phyloP scores from a whole-genome alignment of 768 basidiomycete species.

The Naganishia randhawae region DNA sequence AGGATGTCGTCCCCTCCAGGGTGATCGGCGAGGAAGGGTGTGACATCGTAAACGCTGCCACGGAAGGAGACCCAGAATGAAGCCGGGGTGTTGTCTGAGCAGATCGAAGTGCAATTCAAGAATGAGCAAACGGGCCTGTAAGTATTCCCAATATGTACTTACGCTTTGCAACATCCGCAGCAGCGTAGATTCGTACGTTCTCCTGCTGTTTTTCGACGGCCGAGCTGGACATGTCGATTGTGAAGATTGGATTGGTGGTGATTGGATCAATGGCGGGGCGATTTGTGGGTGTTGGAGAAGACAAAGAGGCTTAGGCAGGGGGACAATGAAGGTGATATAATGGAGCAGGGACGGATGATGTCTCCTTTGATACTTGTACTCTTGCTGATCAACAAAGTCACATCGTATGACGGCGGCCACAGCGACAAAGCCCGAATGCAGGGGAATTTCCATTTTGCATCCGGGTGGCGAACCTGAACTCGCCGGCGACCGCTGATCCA shows the following conservation, averaged over 20 bases:
- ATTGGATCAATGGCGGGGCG: neutral
- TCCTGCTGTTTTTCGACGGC: constrained; percentile 6
- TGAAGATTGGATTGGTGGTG: neutral
- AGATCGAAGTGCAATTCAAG: neutral
- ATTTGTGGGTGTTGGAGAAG: neutral
- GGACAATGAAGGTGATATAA: too few relatives aligned
- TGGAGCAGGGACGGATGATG: too few relatives aligned
- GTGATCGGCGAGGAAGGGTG: constrained; percentile 76
- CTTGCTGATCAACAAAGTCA: too few relatives aligned
- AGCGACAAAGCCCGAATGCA: too few relatives aligned
- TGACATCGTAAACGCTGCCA: constrained; percentile 86
- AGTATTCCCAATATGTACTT: constrained; percentile 2
- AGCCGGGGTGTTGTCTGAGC: constrained; percentile 20
- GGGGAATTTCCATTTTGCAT: too few relatives aligned
- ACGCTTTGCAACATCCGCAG: constrained; percentile 43
- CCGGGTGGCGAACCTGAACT: too few relatives aligned
- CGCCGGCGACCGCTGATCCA: too few relatives aligned
- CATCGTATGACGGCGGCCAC: too few relatives aligned
- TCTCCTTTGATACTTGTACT: too few relatives aligned
- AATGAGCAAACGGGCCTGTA: too few relatives aligned
- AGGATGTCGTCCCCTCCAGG: constrained; percentile 93
- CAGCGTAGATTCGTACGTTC: constrained; percentile 34
- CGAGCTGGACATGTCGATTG: neutral
- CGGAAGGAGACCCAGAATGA: constrained; percentile 79
- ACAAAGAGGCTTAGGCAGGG: too few relatives aligned